Conservation (phyloP, 2,329 filamentous ascomycete species). For the Alternaria ethzedia region DNA sequence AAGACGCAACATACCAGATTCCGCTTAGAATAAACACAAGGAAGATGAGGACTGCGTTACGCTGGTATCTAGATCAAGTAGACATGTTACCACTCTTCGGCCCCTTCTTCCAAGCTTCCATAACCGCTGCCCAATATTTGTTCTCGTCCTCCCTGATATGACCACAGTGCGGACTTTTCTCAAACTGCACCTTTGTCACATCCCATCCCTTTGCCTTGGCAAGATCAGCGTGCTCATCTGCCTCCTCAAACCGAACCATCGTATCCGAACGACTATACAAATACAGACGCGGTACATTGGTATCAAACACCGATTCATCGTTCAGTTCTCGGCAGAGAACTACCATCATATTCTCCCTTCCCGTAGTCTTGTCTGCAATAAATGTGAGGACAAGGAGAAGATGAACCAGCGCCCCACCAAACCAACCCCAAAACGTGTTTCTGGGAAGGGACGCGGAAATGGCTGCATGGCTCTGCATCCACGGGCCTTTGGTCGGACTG, state of each 20-base stretch:
- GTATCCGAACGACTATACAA: constrained; percentile 65
- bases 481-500: constrained; percentile 41
- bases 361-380: constrained; percentile 17
- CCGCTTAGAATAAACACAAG: background rate
- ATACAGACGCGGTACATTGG: constrained; percentile 58
- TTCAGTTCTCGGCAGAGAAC: constrained; percentile 39
- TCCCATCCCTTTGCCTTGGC: constrained; percentile 58
- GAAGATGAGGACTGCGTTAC: background rate
- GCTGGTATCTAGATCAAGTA: background rate
- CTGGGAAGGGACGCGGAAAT: constrained; percentile 37
- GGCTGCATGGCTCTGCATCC: constrained; percentile 39
- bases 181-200: constrained; percentile 60
- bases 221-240: constrained; percentile 61
- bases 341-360: constrained; percentile 37
- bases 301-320: constrained; percentile 34
- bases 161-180: constrained; percentile 66
- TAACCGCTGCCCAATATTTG: constrained; percentile 62
- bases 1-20: constrained; percentile 1
- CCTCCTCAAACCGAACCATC: constrained; percentile 63
- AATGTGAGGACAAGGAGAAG: constrained; percentile 31
- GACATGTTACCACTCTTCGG: background rate
- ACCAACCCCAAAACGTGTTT: constrained; percentile 30
- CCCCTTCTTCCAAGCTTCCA: constrained; percentile 38
- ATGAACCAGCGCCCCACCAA: constrained; percentile 38
- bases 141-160: constrained; percentile 64